Evolutionary conservation across 2,329 filamentous ascomycete genomes (phyloP).

Genomic region (Penicillium concentricum): DNA sequence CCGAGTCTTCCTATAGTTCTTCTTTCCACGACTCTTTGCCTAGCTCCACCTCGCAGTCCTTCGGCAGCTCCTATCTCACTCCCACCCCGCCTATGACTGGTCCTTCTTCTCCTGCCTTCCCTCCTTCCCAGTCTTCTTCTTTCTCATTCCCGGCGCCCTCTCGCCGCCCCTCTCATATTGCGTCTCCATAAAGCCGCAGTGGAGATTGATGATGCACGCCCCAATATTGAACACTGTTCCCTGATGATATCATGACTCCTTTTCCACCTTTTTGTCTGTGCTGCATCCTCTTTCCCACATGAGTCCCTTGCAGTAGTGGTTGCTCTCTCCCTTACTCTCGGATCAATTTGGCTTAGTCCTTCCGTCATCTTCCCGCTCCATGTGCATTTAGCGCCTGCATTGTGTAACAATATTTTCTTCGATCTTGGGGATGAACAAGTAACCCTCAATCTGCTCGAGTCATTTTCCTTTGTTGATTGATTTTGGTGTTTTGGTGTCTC

Average conservation of each 20-base stretch:
- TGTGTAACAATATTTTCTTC: slow-evolving; percentile 26
- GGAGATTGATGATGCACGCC: slow-evolving; percentile 7
- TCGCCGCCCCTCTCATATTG: slow-evolving; percentile 31
- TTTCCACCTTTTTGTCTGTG: neutral
- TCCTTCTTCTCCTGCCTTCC: slow-evolving; percentile 38
- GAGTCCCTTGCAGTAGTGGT: slow-evolving; percentile 3
- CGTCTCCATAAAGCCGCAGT: slow-evolving; percentile 19
- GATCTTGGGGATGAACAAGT: slow-evolving; percentile 8
- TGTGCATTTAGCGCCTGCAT: slow-evolving; percentile 32
- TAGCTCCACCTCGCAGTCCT: slow-evolving; percentile 30
- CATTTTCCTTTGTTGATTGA: slow-evolving; percentile 12
- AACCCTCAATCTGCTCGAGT: slow-evolving; percentile 1
- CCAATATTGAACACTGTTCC: neutral
- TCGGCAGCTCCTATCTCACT: slow-evolving; percentile 29
- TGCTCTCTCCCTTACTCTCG: slow-evolving; percentile 7
- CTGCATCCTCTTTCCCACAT: neutral
- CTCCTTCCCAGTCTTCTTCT: slow-evolving; percentile 22
- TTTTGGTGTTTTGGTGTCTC: slow-evolving; percentile 6
- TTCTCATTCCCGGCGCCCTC: slow-evolving; percentile 27
- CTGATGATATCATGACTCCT: slow-evolving; percentile 18
- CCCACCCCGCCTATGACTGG: slow-evolving; percentile 36
- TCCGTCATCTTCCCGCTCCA: slow-evolving; percentile 15
- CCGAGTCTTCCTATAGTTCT: slow-evolving; percentile 19
- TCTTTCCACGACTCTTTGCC: slow-evolving; percentile 23
- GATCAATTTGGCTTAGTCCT: slow-evolving; percentile 4